A percentile compares a stretch with the other conserved stretches of the same genome.
These are phyloP conservation scores for Fragaria nilgerrensis DNA, from an alignment of 306 rosid genomes.

Conservation along the genomic window DNA sequence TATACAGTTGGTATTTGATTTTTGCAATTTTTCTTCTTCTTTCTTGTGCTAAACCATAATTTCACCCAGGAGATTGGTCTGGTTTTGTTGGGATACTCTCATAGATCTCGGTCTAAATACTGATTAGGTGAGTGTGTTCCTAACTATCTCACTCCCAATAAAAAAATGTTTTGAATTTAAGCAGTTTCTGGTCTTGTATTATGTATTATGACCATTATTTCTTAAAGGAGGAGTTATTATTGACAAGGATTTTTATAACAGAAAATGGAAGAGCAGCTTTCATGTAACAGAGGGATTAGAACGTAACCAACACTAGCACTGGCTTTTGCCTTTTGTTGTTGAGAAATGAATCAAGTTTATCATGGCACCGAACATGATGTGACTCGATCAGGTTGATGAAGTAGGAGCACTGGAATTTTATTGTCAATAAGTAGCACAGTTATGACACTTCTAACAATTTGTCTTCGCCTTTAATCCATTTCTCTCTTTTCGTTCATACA, in stretches of 20 bases:
- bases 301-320: background rate
- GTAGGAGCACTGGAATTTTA: background rate
- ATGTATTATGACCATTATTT: background rate
- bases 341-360: background rate
- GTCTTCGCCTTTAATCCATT: conserved; percentile 9
- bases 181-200: too few species aligned
- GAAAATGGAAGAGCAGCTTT: too few species aligned
- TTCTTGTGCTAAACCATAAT: background rate
- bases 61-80: too few species aligned
- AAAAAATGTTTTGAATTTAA: too few species aligned
- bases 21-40: background rate
- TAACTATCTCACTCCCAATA: too few species aligned
- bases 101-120: too few species aligned
- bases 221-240: background rate
- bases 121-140: too few species aligned
- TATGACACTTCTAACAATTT: conserved; percentile 10
- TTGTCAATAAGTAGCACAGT: conserved; percentile 4
- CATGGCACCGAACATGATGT: conserved; percentile 11
- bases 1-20: background rate
- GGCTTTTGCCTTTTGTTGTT: conserved; percentile 6
- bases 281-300: too few species aligned
- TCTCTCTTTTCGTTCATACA: background rate
- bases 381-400: conserved; percentile 10
- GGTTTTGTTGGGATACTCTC: too few species aligned
- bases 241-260: background rate